Evolutionary conservation across 2,329 filamentous ascomycete genomes (phyloP).

Genomic region (Pyrenochaeta sp.): DNA sequence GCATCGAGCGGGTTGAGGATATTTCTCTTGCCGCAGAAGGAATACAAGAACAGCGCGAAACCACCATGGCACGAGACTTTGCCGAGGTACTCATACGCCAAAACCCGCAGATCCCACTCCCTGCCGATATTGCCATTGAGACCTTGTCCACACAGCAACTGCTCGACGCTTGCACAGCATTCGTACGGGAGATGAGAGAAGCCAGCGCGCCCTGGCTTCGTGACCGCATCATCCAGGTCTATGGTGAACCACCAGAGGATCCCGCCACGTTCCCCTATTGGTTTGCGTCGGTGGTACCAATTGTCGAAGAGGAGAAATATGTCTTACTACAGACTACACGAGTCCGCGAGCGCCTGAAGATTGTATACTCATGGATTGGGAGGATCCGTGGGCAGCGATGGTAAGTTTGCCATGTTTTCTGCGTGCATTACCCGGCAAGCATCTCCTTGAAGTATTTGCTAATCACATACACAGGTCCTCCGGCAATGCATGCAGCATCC

Average conservation of each 20-base stretch:
- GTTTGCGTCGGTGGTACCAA: slow-evolving; percentile 83
- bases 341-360: slow-evolving; percentile 82
- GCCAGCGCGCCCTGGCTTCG: slow-evolving; percentile 79
- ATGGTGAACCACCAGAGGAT: slow-evolving; percentile 80
- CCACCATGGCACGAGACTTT: slow-evolving; percentile 50
- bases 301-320: slow-evolving; percentile 82
- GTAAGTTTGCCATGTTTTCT: slow-evolving; percentile 60
- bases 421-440: slow-evolving; percentile 6
- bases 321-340: slow-evolving; percentile 75
- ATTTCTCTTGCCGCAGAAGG: slow-evolving; percentile 85
- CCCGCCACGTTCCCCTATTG: slow-evolving; percentile 86
- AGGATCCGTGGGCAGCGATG: slow-evolving; percentile 75
- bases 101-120: slow-evolving; percentile 36
- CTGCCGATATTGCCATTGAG: slow-evolving; percentile 53
- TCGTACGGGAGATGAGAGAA: slow-evolving; percentile 73
- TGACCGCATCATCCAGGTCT: slow-evolving; percentile 74
- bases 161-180: slow-evolving; percentile 70
- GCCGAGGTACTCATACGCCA: slow-evolving; percentile 48
- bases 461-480: slow-evolving; percentile 33
- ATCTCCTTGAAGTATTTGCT: slow-evolving; percentile 6
- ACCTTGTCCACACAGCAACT: slow-evolving; percentile 75
- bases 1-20: slow-evolving; percentile 80
- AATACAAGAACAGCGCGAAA: slow-evolving; percentile 74
- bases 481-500: slow-evolving; percentile 44
- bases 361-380: slow-evolving; percentile 80